Percentiles rank a stretch among this genome's conserved stretches.
Evolutionary conservation across 257 asterid species (phyloP).

Genomic region (Fraxinus anomala): DNA sequence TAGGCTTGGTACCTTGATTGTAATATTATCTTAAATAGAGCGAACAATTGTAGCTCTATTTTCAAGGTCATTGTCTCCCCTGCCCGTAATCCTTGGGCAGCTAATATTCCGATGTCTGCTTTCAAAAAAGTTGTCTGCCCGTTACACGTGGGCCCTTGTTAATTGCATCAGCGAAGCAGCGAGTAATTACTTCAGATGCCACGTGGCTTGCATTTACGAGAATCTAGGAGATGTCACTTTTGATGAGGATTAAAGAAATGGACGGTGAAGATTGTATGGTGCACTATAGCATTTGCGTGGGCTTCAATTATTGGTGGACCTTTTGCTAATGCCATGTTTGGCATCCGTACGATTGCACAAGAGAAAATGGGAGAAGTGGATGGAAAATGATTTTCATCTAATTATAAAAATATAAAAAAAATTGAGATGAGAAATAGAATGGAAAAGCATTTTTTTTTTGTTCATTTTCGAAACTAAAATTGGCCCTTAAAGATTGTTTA

Average conservation of each 20-base stretch:
- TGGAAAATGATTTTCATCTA: too few species aligned
- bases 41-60: not conserved
- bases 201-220: not conserved
- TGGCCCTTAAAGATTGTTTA: too few species aligned
- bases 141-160: not conserved
- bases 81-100: not conserved
- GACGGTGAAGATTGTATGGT: not conserved
- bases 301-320: not conserved
- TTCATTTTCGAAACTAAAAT: too few species aligned
- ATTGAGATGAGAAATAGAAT: too few species aligned
- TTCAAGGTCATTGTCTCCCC: not conserved
- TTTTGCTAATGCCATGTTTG: too few species aligned
- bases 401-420: too few species aligned
- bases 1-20: not conserved
- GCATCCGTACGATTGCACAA: too few species aligned
- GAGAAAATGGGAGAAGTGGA: too few species aligned
- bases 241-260: not conserved
- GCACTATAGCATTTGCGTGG: not conserved
- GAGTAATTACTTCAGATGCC: not conserved
- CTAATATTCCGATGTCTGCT: not conserved
- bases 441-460: too few species aligned
- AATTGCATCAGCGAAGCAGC: conserved; percentile 3
- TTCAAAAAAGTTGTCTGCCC: conserved; percentile 1
- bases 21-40: not conserved
- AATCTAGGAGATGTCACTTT: not conserved